Base-by-base conservation (phyloP, 495 filamentous ascomycete species). In the Polyplosphaeria fusca region DNA sequence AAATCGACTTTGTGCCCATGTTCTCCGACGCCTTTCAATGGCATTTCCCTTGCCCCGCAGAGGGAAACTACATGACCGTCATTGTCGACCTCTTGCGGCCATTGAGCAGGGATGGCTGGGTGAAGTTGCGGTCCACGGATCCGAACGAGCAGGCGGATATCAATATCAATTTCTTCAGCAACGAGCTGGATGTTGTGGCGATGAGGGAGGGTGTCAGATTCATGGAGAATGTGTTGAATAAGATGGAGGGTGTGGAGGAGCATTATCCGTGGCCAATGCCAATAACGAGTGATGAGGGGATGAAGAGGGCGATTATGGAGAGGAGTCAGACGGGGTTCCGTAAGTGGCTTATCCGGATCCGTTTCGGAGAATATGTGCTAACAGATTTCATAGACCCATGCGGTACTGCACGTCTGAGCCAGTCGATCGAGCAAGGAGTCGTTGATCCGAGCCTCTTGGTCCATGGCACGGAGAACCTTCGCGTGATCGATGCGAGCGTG, bases 221-320 rank as follows among this genome's bases (percentile, higher is more conserved):
- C 56, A 73, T 75, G 2, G 76, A 83, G 58, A 79, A 83, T 53
- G 67, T 85, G 16, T 50, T 83, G 25, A 78, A 68, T 45, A 78
- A 71, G 12, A 80, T 79, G n/a, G 74, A 76, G 9, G 79, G 80
- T 13, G 76, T 82, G 67, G 80, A 77, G 70, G 71, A 63, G 23
- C 79, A 82, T 49, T 83, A 77, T 61, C 82, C 80, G 4, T 84
- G 79, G 79, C 66, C 72, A n/a, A 82, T 84, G 80, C 81, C 81
- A 4, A 70, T 76, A 2, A 53, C 74, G 7, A 75, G 72, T 2
- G 79, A 84, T 49, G 76, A 77, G 49, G 76, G 73, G 4, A 83
- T 85, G 81, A 75, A 79, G 45, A 79, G 73, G 53, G 64, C 74
- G 40, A 77, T 84, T 44, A 64, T 84, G 52, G 80, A 83, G 60